Evolutionary conservation across 495 filamentous ascomycete species (phyloP).

Genomic region (Xylaria scruposa): DNA sequence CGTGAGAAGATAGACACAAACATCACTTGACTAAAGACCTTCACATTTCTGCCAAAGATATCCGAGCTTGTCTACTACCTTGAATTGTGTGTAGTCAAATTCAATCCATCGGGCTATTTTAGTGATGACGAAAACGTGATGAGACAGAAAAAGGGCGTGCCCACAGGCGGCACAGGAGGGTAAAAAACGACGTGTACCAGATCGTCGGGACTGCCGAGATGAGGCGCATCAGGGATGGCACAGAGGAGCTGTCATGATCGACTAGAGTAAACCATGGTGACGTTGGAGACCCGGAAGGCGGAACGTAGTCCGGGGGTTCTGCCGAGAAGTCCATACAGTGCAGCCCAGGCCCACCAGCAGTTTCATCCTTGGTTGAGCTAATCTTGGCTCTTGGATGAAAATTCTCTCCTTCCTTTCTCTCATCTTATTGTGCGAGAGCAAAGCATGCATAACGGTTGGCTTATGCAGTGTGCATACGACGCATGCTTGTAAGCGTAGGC

Average conservation of each 20-base stretch:
- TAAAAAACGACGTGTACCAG: slow-evolving; percentile 18
- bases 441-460: neutral
- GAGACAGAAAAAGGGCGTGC: neutral
- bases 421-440: neutral
- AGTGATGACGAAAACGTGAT: neutral
- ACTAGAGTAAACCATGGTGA: neutral
- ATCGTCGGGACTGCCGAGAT: slow-evolving; percentile 26
- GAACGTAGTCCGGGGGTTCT: slow-evolving; percentile 10
- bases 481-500: neutral
- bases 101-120: neutral
- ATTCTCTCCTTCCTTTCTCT: neutral
- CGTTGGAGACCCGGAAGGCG: slow-evolving; percentile 18
- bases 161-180: neutral
- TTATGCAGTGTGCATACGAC: neutral
- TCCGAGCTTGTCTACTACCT: neutral
- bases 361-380: neutral
- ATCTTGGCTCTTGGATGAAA: neutral
- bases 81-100: neutral
- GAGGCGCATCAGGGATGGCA: slow-evolving; percentile 18
- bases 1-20: neutral
- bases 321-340: slow-evolving; percentile 12
- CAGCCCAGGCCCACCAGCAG: neutral
- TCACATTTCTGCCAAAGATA: neutral
- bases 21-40: neutral
- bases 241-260: slow-evolving; percentile 13